Evolutionary conservation across 305 asterid genomes (phyloP), one percentile per base, ranked within the genome.

Genomic region (Andrographis paniculata): DNA sequence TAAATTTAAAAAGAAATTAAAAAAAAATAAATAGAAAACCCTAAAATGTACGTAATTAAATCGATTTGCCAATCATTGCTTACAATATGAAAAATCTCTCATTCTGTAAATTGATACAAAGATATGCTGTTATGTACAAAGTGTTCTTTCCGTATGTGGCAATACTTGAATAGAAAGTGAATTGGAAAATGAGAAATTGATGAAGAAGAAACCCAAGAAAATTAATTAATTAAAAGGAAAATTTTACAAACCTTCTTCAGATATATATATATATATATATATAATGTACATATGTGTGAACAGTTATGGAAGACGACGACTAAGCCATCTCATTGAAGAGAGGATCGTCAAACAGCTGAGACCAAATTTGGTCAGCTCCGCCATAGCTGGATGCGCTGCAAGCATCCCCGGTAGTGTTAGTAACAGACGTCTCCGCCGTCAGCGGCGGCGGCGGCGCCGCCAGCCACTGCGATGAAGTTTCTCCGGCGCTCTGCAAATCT

Each of bases 331-430:
- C 42, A n/a, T 37, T 9, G 42, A 37, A 68, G 0, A 73, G 46
- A 44, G 76, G 59, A 44, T 68, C 72, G n/a, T 68, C 79, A 17
- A 73, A 56, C 27, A 58, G 52, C 12, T 64, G 75, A 39, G 75
- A 58, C 79, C 79, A 73, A 12, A 68, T n/a, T 35, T 61, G 60
- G n/a, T n/a, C n/a, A 30, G 52, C 45, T 35, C 68, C 79, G 20
- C 53, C 75, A 41, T 53, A 61, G 65, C 61, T 64, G 10, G 75
- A 52, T 14, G 71, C 47, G 28, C 74, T 56, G 39, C 67, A 67
- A 42, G 48, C 65, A 53, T 48, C 70, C 15, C 55, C 71, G 0
- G 55, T 36, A 14, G 18, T 62, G 17, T 23, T 62, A 30, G 53
- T 48, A 18, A 20, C 6, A 1, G 59, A 55, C 28, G 21, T 51